Evolutionary conservation across 1,284 basidiomycete species (phyloP), one percentile per base, ranked within the genome.

Genomic region (Flammula alnicola): DNA sequence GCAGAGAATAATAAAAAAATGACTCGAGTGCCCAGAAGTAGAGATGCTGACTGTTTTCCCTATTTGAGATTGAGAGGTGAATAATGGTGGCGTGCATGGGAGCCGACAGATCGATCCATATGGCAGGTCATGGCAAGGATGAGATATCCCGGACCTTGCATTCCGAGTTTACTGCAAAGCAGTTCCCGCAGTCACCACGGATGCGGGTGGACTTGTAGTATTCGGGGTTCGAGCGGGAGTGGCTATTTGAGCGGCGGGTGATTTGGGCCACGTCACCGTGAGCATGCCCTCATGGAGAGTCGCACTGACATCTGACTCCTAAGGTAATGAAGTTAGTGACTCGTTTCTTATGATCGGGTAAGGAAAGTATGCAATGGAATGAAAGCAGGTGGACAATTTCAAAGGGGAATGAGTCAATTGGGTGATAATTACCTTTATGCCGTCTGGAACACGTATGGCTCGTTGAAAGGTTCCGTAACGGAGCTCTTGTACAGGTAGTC

Each of bases 391-490:
- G n/a, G n/a, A n/a, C n/a, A n/a, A 48, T 35, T 44, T 32, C 27
- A 29, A 29, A 7, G 11, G 27, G 51, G 16, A 47, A 41, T 32
- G 26, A 19, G 25, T 33, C 17, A 47, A 45, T 38, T 5, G 38
- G 19, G 17, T 31, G 41, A 44, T 33, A 65, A 73, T 63, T 59
- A 80, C 81, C 64, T 77, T 71, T n/a, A 73, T 70, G 19, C 78
- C 78, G 2, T 56, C 41, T 12, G 80, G 79, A 5, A 83, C 60
- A 27, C 60, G 64, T 9, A 83, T 63, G 3, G 65, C 65, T 25
- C 80, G 73, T 17, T 69, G 69, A 55, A 81, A 83, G 43, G 64
- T 64, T 4, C 81, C 81, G 54, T 79, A 83, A 30, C 79, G 75
- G 45, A 84, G 61, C 56, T 84, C 81, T 20, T 72, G 71, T 6